Conservation (phyloP, 768 basidiomycete species). For the Peribolospora baueri region DNA sequence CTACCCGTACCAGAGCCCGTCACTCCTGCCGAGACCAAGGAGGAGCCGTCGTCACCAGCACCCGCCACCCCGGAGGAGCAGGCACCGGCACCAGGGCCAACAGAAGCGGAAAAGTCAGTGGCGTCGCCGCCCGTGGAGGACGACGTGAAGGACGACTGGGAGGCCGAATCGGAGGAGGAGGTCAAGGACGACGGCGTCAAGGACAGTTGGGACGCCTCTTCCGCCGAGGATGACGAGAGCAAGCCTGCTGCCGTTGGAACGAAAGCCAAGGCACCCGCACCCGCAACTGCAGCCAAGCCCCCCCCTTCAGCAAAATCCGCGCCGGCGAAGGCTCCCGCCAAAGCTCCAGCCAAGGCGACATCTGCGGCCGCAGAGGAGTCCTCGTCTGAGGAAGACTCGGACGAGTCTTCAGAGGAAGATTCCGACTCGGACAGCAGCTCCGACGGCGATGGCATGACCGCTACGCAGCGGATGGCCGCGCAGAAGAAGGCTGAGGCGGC, state of each 20-base stretch:
- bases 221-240: conserved; percentile 8
- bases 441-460: conserved; percentile 32
- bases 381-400: conserved; percentile 19
- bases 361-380: conserved; percentile 24
- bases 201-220: conserved; percentile 8
- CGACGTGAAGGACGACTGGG: conserved; percentile 32
- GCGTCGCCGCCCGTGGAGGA: neutral
- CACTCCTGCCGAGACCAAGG: conserved; percentile 6
- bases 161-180: conserved; percentile 36
- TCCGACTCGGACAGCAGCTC: conserved; percentile 15
- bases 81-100: neutral
- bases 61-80: neutral
- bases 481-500: conserved; percentile 66
- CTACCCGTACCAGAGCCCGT: too few species aligned
- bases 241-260: conserved; percentile 11
- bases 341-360: conserved; percentile 18
- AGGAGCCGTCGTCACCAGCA: conserved; percentile 4
- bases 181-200: conserved; percentile 21
- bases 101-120: neutral
- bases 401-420: conserved; percentile 25
- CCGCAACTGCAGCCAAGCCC: conserved; percentile 11
- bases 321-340: conserved; percentile 13
- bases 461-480: conserved; percentile 38
- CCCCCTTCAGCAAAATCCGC: conserved; percentile 9
- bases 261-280: conserved; percentile 6